phyloP scores from a whole-genome alignment of 129 eudicot species.

The Saposhnikovia divaricata region DNA sequence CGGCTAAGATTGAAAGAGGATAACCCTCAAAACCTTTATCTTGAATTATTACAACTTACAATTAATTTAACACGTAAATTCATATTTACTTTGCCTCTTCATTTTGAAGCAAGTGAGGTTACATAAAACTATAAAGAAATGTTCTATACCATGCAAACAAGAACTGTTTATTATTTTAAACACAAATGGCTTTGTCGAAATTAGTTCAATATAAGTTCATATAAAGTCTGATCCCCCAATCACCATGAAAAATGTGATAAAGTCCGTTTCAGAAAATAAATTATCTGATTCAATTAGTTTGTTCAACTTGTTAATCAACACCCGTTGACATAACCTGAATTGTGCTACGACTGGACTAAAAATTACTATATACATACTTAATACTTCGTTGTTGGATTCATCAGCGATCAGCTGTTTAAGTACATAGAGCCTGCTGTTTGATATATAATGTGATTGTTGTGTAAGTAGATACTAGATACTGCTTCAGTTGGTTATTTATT shows the following conservation, averaged over 20 bases:
- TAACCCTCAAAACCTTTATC: neutral
- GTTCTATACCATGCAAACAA: neutral
- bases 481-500: neutral
- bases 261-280: no score
- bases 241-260: no score
- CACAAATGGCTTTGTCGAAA: no score
- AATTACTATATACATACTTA: no score
- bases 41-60: neutral
- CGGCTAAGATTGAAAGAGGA: neutral
- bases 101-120: neutral
- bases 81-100: neutral
- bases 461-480: neutral
- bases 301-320: neutral
- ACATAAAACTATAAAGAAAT: neutral
- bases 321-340: neutral
- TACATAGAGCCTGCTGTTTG: no score
- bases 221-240: no score
- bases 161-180: no score
- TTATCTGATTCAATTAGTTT: no score
- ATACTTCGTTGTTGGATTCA: no score
- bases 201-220: no score
- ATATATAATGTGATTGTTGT: no score
- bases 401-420: neutral
- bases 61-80: neutral
- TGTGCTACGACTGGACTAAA: neutral